Conservation (phyloP, 495 filamentous ascomycete genomes). For the Durotheca rogersii region DNA sequence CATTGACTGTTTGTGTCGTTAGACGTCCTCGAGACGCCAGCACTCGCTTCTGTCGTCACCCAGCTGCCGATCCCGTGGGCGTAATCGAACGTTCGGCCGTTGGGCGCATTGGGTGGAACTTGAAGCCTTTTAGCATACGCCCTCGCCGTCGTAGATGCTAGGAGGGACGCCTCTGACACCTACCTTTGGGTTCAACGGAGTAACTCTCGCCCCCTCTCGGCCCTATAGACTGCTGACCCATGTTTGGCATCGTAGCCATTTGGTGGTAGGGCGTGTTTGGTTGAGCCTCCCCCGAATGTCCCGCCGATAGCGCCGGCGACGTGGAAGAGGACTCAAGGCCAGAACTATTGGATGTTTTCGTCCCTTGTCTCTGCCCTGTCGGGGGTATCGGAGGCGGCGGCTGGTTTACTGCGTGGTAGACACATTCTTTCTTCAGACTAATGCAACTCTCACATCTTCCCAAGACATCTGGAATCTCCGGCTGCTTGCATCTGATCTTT, state of each 20-base stretch:
- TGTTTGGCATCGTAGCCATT: slow-evolving; percentile 47
- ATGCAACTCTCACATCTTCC: slow-evolving; percentile 95
- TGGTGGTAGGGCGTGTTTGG: slow-evolving; percentile 45
- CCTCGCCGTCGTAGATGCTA: background rate
- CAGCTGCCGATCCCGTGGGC: slow-evolving; percentile 45
- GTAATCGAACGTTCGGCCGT: slow-evolving; percentile 40
- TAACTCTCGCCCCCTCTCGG: slow-evolving; percentile 40
- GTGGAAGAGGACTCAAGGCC: slow-evolving; percentile 50
- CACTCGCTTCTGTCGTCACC: slow-evolving; percentile 44
- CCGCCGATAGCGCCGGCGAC: slow-evolving; percentile 50
- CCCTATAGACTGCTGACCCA: slow-evolving; percentile 49
- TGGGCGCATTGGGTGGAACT: slow-evolving; percentile 40
- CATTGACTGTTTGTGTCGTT: slow-evolving; percentile 40
- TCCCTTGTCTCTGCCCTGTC: slow-evolving; percentile 40
- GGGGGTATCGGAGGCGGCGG: slow-evolving; percentile 55
- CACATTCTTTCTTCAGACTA: slow-evolving; percentile 91
- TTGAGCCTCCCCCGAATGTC: slow-evolving; percentile 46
- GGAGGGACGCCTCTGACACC: slow-evolving; percentile 21
- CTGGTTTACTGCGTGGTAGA: slow-evolving; percentile 91
- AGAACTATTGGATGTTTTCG: slow-evolving; percentile 41
- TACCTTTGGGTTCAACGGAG: slow-evolving; percentile 43
- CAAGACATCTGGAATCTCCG: slow-evolving; percentile 63
- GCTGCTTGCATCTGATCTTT: slow-evolving; percentile 90
- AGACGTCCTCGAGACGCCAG: slow-evolving; percentile 36
- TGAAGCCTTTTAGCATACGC: slow-evolving; percentile 34